Base-by-base conservation (phyloP, 768 basidiomycete genomes). In the Leccinum rimulosum region DNA sequence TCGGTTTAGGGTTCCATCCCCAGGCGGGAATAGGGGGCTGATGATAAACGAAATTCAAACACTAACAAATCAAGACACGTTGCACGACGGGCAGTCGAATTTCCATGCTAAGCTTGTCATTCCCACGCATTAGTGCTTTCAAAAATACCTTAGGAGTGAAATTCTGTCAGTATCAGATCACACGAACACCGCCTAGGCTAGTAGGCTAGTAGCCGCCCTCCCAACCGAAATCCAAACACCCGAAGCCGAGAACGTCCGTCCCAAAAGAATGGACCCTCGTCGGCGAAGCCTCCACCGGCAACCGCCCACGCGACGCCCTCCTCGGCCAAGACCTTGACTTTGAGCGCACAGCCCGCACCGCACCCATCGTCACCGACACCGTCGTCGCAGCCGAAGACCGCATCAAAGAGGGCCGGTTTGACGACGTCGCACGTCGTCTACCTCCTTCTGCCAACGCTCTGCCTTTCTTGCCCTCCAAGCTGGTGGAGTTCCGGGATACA, bases 241-340 rank as follows among this genome's bases (percentile, higher is more conserved):
- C 36, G 97, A 98, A 71, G 77, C 84, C 1, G 88, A 94, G 72
- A 98, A 96, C 71, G 84, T 96, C 54, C 22, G 87, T 85, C 2
- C 80, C 84, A 52, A 98, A 98, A 74, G 87, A 93, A 60, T 99
- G 97, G 97, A 87, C 87, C 6, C 80, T 97, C 30, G 83, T 91
- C 79, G 95, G 97, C 51, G 96, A 98, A 74, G 92, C 93, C 33
- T 84, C 83, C 22, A 84, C 93, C 6, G 83, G 87, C 43, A 74
- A 87, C 47, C 83, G 97, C 54, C 96, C 97, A 4, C 86, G 93
- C 70, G 95, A 99, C 73, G 90, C 91, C 9, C 79, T 98, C 19
- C 81, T 99, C 12, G 92, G 93, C 71, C 91, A 98, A 70, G 93
- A 97, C 73, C 82, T 99, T 30, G 96, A 98, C 57, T 98, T 95